Evolutionary conservation across 208 protist genomes (phyloP), one percentile per base, ranked within the genome.

Genomic region (Leishmania braziliensis): DNA sequence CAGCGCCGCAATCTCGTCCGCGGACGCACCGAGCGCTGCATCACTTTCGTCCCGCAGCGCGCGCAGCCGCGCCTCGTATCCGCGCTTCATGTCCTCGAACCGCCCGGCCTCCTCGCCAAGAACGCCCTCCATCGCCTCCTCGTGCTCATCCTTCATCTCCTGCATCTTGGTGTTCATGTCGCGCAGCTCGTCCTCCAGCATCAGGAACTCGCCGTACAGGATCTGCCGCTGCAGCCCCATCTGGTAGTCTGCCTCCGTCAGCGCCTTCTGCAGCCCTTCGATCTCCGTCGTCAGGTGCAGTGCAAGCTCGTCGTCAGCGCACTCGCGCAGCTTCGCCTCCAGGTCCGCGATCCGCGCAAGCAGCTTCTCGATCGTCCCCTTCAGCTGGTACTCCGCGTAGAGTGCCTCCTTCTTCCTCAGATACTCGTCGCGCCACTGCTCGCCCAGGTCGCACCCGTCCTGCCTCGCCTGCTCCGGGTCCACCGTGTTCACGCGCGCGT

Each of bases 401-500:
- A 96, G 87, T 48, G 92, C 92, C 82, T 94, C 92, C 81, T 91
- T 93, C 83, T 94, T 94, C 80, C 88, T 89, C 74, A 86, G 84
- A 82, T 93, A 96, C 69, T 89, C 88, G 77, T 93, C 89, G 79
- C 86, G 82, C 50, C 90, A 85, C 58, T 84, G 78, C 58, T 91
- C 92, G 62, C 76, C 80, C 60, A 92, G 63, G 23, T 91, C 84
- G 26, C 83, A 81, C 51, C 69, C 86, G 75, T 81, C 84, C 39
- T 89, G 79, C 80, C 87, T 82, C 33, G 65, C 69, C 43, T 85
- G 84, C 50, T 90, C 87, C 65, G 84, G 60, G 58, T 89, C 85
- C 26, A 95, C 88, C 39, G 87, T 92, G 86, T 95, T 95, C 53
- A 96, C 91, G 85, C 89, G 92, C n/a, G 92, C 92, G 82, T 96